Base-by-base conservation (phyloP, 495 filamentous ascomycete species). In the Copromyces sp. region DNA sequence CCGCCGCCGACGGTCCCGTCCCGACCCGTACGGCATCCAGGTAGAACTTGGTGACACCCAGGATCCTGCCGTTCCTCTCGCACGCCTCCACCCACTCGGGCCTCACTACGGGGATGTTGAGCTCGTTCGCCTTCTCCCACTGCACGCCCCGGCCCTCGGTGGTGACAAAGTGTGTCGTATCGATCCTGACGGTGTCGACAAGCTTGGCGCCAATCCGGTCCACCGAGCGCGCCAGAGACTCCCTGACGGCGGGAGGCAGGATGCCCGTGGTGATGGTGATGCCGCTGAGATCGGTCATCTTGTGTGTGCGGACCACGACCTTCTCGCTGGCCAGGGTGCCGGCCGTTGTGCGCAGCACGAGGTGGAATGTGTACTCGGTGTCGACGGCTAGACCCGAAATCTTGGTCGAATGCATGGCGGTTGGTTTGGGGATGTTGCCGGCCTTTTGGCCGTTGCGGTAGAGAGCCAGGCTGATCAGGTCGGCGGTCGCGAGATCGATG, bases 131-230 rank as follows among this genome's bases (percentile, higher is more conserved):
- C 80, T 93, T 94, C 82, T 98, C 96, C 96, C 96, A 99, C 32
- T 89, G 85, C 65, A 91, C 86, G 9, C 95, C 95, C 20, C 94
- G 84, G 3, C 95, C 95, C 79, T 99, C 96, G n/a, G 92, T 95
- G 75, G 95, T 98, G 69, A 99, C 94, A 80, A 98, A 99, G 81
- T 99, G 95, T 17, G 95, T 99, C 4, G 95, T 99, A 77, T 99
- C 95, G 73, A 99, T 98, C 70, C 95, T 87, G 39, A 99, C 96
- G 3, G 88, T 86, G 74, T 98, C 96, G 68, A 93, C 91, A 71
- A 98, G 83, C 83, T 95, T 97, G 53, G 93, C 96, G 42, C 96
- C 95, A 73, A 99, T 97, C 71, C 94, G 87, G 75, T 97, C 90
- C 29, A 97, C 85, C 4, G 94, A 91, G 24, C 85, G 86, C 29